Base-by-base conservation (phyloP, 1,139 yeast species). In the Scheffersomyces insectosa region DNA sequence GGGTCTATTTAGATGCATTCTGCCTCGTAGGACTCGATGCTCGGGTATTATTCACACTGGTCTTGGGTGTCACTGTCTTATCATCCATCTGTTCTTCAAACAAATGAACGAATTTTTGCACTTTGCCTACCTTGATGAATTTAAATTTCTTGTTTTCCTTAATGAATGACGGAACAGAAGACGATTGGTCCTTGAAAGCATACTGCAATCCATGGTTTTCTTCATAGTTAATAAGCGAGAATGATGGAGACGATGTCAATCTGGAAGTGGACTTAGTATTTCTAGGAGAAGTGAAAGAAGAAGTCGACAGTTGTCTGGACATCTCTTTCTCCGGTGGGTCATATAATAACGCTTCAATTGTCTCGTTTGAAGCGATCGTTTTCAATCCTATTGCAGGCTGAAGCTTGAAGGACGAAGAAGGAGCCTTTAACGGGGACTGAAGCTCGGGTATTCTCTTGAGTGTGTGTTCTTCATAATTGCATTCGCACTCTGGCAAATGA, bases 91-190 rank as follows among this genome's bases (percentile, higher is more conserved):
- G 60, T 43, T 74, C 78, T 53, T 74, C 79, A 49, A 74, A 74
- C 51, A 73, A 60, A 52, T 65, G 62, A 16, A 74, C 79, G 52
- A 71, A 73, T 54, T 73, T 73, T 48, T 74, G 79, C 15, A 74
- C 79, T 50, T 74, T 74, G 2, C 79, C 79, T 12, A 74, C 75
- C 52, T 72, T 73, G 45, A 74, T 74, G 48, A 68, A 73, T 51
- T 70, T 72, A 59, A 72, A 74, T 51, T 73, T 73, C 50, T 70
- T 72, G 52, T 73, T 71, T 36, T 67, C 65, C 52, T 70, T 72
- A 42, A 74, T 72, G 48, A 63, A 73, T 3, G 65, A 57, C 8
- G 79, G 79, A 8, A 69, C 69, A 25, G 61, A 50, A 2, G 65
- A 54, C 3, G 68, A 58, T 36, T 59, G 55, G 40, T 62, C 59